Base-by-base conservation (phyloP, 495 filamentous ascomycete genomes). In the Aspergillus taichungensis region DNA sequence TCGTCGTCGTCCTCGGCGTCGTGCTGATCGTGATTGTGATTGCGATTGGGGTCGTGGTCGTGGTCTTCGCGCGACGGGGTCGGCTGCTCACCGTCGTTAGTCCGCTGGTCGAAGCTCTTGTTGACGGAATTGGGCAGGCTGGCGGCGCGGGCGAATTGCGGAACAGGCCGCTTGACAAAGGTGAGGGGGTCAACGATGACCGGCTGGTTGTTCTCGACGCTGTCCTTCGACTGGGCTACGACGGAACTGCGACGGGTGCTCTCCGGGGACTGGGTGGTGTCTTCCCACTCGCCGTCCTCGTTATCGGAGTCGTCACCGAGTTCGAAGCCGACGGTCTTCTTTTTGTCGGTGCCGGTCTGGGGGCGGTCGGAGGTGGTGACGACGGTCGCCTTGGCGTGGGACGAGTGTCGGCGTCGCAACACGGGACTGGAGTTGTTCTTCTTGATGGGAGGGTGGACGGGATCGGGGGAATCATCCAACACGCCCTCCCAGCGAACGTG, bases 251-350 rank as follows among this genome's bases (percentile, higher is more conserved):
- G 66, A 46, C 70, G 49, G 13, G 68, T 74, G 46, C 67, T 71
- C 57, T 72, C 66, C 32, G 70, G 70, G 13, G 70, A 74, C 52
- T 74, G 70, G n/a, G 70, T 71, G 35, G 67, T 71, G 52, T 74
- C 70, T 47, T 74, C 70, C 70, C 70, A 74, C 39, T 72, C 70
- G 40, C 57, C 66, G 46, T 69, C 67, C 57, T 68, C 68, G 57
- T 60, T 62, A 18, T 70, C 64, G 32, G 67, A 64, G 35, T 72
- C 68, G 35, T 72, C 68, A n/a, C 54, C 69, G 31, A 74, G 38
- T 42, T 74, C 66, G 51, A 74, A 74, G 5, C 70, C 70, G 37
- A 71, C 68, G 12, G 67, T 60, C 49, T 73, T 74, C 60, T 73
- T 72, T 56, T 69, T 72, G 9, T 58, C 62, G 5, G 59, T 50